phyloP scores from a whole-genome alignment of 176 grass and related monocot species.

The Triticum urartu region DNA sequence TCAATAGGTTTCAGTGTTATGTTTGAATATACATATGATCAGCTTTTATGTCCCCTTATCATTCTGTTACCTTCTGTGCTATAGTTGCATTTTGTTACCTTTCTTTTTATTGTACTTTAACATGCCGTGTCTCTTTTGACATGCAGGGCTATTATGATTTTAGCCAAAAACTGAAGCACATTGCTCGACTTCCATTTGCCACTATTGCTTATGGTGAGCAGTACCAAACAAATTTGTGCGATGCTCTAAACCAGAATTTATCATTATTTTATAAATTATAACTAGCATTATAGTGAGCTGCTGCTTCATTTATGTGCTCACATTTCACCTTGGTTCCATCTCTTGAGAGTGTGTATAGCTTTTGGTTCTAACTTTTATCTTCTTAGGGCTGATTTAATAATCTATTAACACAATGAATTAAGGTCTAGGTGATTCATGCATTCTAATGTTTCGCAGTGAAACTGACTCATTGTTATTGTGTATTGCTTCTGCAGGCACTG shows the following conservation, averaged over 20 bases:
- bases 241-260: neutral
- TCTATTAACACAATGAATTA: neutral
- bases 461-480: constrained; percentile 2
- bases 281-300: constrained; percentile 4
- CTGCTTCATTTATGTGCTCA: neutral
- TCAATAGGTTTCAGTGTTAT: neutral
- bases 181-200: constrained; percentile 82
- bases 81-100: neutral
- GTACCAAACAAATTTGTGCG: constrained; percentile 9
- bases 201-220: constrained; percentile 76
- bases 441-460: constrained; percentile 9
- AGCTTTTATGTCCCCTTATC: neutral
- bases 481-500: constrained; percentile 60
- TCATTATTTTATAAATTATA: constrained; percentile 16
- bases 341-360: neutral
- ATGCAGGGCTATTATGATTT: constrained; percentile 90
- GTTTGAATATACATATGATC: neutral
- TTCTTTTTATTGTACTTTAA: neutral
- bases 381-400: neutral
- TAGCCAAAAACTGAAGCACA: constrained; percentile 84
- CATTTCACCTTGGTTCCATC: constrained; percentile 11
- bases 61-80: neutral
- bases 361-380: neutral
- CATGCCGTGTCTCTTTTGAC: constrained; percentile 2
- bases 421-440: constrained; percentile 4